Percentiles rank a stretch among this genome's conserved stretches.
Evolutionary conservation across 176 grass and related monocot genomes (phyloP).

Genomic region (Metroxylon sagu): DNA sequence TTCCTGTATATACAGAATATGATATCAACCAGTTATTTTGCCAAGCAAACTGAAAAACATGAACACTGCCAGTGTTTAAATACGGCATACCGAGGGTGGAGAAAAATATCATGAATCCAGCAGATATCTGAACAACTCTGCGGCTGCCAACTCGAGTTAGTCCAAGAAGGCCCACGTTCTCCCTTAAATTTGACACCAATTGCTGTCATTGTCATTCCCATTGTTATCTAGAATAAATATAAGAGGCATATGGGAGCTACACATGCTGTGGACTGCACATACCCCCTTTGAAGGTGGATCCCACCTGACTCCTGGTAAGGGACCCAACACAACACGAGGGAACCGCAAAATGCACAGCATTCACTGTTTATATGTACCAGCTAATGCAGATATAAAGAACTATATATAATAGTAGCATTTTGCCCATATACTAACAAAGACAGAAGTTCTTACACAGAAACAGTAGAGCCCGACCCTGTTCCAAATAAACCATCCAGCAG

Average conservation of each 20-base stretch:
- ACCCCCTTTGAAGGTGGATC: too few species aligned
- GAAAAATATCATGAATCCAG: slow-evolving; percentile 53
- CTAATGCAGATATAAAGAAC: neutral
- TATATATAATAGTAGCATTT: too few species aligned
- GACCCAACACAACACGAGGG: neutral
- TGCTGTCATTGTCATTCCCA: slow-evolving; percentile 1
- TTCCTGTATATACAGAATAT: slow-evolving; percentile 26
- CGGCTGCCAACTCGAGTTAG: slow-evolving; percentile 49
- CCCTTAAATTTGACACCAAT: slow-evolving; percentile 35
- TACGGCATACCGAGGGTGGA: slow-evolving; percentile 29
- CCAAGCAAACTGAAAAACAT: too few species aligned
- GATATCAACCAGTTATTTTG: too few species aligned
- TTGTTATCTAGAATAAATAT: neutral
- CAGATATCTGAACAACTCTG: slow-evolving; percentile 47
- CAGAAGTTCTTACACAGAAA: slow-evolving; percentile 48
- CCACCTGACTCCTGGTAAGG: too few species aligned
- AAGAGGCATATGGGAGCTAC: neutral
- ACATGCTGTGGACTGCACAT: too few species aligned
- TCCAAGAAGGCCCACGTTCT: slow-evolving; percentile 54
- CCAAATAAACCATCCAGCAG: slow-evolving; percentile 40
- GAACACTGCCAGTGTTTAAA: too few species aligned
- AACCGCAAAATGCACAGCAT: neutral
- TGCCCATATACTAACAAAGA: neutral
- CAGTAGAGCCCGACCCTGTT: slow-evolving; percentile 41
- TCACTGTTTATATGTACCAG: neutral